Base-by-base conservation (phyloP, 2,329 filamentous ascomycete genomes). In the Botryotinia convoluta region DNA sequence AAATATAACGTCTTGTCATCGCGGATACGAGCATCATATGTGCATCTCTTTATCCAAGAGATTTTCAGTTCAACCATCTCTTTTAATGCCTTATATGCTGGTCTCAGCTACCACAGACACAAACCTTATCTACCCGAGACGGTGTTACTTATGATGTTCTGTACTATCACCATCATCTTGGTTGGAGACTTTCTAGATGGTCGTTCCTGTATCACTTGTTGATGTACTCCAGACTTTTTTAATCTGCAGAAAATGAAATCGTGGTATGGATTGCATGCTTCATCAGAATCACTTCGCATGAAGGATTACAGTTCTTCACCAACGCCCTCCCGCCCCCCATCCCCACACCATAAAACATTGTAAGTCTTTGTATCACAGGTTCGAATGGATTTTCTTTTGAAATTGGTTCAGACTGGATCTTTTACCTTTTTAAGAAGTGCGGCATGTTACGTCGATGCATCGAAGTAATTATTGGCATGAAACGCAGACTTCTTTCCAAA, bases 1-100 rank as follows among this genome's bases (percentile, higher is more conserved):
- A 45, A 63, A 74, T 72, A 69, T 61, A 75, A 74, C 70, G 39
- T 74, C 71, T 64, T 57, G 69, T 62, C 65, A 42, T 71, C 71
- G 75, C 48, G 48, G 59, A 74, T 59, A 63, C 64, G 64, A 37
- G 59, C 39, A 64, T 62, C 59, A 61, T 35, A 64, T 67, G 20
- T 71, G 59, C 59, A 48, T 64, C 59, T 63, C 42, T 29, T 64
- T 59, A 26, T 26, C 70, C 62, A 68, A 72, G 62, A 54, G 39
- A 59, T 39, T 68, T 45, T 48, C 48, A 72, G 70, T 72, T 60
- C 62, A 68, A 60, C 70, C 62, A 60, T 39, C 64, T 48, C 22
- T 37, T 44, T 72, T 72, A 42, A 72, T 72, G 70, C 70, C 26
- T 68, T 72, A 18, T 51, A 72, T 72, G 62, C 62, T 59, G 39